A percentile compares a stretch with the other conserved stretches of the same genome.
Conservation (phyloP, 768 basidiomycete genomes). For the Pleurotus giganteus region DNA sequence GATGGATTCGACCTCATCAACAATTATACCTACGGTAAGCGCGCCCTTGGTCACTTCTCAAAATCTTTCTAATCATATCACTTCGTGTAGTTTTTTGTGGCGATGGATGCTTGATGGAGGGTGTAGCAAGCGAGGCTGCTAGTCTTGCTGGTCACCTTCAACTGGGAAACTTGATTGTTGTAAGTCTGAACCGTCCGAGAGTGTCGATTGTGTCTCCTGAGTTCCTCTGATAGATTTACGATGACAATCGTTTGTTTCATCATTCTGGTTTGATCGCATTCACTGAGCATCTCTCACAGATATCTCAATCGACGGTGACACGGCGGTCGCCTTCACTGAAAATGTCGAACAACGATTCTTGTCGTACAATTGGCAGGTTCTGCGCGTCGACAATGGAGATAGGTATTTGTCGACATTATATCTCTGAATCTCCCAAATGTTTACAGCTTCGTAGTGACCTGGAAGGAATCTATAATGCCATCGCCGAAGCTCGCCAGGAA, state of each 20-base stretch:
- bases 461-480: slow-evolving; percentile 71
- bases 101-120: slow-evolving; percentile 97
- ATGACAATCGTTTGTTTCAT: slow-evolving; percentile 83
- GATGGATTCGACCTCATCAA: slow-evolving; percentile 77
- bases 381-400: slow-evolving; percentile 80
- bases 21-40: slow-evolving; percentile 88
- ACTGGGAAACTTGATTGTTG: slow-evolving; percentile 89
- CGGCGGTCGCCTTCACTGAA: slow-evolving; percentile 90
- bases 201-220: slow-evolving; percentile 9
- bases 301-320: slow-evolving; percentile 96
- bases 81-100: slow-evolving; percentile 71
- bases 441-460: slow-evolving; percentile 57
- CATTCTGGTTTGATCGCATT: slow-evolving; percentile 4
- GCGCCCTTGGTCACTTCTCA: slow-evolving; percentile 7
- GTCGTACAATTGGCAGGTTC: slow-evolving; percentile 93
- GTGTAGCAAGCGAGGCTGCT: slow-evolving; percentile 89
- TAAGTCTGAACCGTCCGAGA: slow-evolving; percentile 35
- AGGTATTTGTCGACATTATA: slow-evolving; percentile 38
- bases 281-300: slow-evolving; percentile 42
- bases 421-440: not conserved
- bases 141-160: slow-evolving; percentile 93
- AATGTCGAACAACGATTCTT: slow-evolving; percentile 86
- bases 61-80: not conserved
- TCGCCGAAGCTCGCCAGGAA: slow-evolving; percentile 72
- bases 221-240: slow-evolving; percentile 63